Evolutionary conservation across 164 flowering plant genomes (phyloP).

Genomic region (Magnolia officinalis): DNA sequence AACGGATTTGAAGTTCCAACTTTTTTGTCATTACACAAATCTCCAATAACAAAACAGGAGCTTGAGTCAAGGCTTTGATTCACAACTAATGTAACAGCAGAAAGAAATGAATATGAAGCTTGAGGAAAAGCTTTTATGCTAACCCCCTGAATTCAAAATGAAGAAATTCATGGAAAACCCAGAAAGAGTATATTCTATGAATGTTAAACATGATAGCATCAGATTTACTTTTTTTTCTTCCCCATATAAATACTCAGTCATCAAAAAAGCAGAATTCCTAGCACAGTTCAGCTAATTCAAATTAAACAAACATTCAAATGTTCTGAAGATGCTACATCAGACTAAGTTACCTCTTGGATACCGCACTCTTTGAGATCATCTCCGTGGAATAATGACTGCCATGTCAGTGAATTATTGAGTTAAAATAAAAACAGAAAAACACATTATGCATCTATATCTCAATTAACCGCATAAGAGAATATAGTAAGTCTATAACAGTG

Average conservation of each 20-base stretch:
- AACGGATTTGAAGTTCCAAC: too few relatives aligned
- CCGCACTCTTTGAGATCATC: slow-evolving; percentile 67
- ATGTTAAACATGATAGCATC: neutral
- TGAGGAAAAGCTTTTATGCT: too few relatives aligned
- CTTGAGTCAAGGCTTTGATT: too few relatives aligned
- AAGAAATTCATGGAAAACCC: too few relatives aligned
- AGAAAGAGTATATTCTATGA: too few relatives aligned
- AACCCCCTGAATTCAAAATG: too few relatives aligned
- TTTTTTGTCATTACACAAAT: too few relatives aligned
- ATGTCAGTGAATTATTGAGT: slow-evolving; percentile 21
- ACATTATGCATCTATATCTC: neutral
- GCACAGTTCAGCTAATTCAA: neutral
- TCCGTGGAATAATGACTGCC: slow-evolving; percentile 74
- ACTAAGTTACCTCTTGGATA: slow-evolving; percentile 74
- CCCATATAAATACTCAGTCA: neutral
- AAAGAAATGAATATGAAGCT: too few relatives aligned
- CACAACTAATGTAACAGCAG: too few relatives aligned
- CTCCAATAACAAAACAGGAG: too few relatives aligned
- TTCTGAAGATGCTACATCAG: neutral
- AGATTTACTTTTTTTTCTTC: neutral
- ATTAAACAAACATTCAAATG: neutral
- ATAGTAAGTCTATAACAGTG: neutral
- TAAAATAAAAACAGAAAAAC: slow-evolving; percentile 2
- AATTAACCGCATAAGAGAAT: neutral
- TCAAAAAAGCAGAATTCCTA: neutral